These are phyloP conservation scores for Pichiaceae sp. DNA, from an alignment of 1,139 yeast genomes.

Conservation along the genomic window DNA sequence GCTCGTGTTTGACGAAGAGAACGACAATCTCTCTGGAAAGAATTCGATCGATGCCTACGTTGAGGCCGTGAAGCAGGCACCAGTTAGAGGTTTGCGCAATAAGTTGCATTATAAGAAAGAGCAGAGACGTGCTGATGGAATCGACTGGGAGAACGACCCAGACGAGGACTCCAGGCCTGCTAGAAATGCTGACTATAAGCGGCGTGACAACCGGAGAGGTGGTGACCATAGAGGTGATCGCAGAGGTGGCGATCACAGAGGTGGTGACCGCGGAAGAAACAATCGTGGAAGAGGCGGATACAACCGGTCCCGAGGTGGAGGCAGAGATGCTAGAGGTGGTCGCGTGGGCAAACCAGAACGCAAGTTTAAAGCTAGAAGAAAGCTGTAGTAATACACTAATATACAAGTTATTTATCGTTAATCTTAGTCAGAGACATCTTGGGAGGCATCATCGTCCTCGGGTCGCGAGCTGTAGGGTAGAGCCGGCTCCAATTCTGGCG, in stretches of 20 bases:
- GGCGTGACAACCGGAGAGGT: background rate
- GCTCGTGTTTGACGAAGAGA: slow-evolving; percentile 38
- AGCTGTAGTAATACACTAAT: slow-evolving; percentile 25
- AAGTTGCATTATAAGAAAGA: slow-evolving; percentile 77
- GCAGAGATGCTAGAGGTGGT: slow-evolving; percentile 7
- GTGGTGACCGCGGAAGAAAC: no score
- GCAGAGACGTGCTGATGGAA: slow-evolving; percentile 47
- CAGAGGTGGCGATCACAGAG: slow-evolving; percentile 5
- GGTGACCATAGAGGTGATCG: slow-evolving; percentile 2
- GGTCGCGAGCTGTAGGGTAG: slow-evolving; percentile 17
- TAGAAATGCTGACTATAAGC: slow-evolving; percentile 14
- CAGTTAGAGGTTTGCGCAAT: slow-evolving; percentile 86
- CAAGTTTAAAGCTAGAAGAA: slow-evolving; percentile 52
- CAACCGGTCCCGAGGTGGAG: background rate
- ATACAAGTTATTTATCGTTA: background rate
- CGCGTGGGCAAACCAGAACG: slow-evolving; percentile 28
- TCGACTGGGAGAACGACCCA: slow-evolving; percentile 37
- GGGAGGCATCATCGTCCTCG: background rate
- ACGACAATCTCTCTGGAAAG: slow-evolving; percentile 34
- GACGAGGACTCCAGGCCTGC: slow-evolving; percentile 18
- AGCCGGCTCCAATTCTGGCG: slow-evolving; percentile 20
- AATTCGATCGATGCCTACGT: slow-evolving; percentile 82
- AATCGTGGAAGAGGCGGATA: background rate
- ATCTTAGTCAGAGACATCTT: background rate
- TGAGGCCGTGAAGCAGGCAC: slow-evolving; percentile 89